phyloP scores from a whole-genome alignment of 1,284 basidiomycete genomes.

The Caloboletus firmus region DNA sequence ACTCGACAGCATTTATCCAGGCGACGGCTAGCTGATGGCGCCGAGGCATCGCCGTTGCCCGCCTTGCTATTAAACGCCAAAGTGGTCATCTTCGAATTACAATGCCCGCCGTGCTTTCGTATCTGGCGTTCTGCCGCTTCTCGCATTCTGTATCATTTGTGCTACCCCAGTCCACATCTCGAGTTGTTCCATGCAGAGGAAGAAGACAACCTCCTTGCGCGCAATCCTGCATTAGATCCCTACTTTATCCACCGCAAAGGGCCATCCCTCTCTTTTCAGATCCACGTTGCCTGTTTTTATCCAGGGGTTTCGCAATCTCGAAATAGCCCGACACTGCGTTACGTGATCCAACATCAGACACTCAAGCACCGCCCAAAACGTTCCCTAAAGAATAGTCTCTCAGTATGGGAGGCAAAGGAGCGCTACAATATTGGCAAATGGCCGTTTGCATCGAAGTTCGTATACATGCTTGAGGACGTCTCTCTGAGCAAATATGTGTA shows the following conservation, averaged over 20 bases:
- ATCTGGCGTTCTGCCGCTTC: constrained; percentile 5
- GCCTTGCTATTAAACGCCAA: not conserved
- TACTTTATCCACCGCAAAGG: not conserved
- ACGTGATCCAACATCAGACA: not conserved
- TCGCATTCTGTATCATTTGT: not conserved
- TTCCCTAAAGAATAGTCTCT: not conserved
- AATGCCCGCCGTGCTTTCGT: not conserved
- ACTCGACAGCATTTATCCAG: too few species aligned
- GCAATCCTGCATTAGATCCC: not conserved
- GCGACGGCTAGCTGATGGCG: not conserved
- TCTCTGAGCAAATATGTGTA: rapidly evolving
- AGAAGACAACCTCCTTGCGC: not conserved
- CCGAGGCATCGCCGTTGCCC: not conserved
- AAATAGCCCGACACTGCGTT: not conserved
- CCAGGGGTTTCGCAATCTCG: not conserved
- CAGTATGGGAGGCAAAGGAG: not conserved
- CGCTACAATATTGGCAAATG: rapidly evolving
- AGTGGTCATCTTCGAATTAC: constrained; percentile 5
- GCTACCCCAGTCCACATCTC: too few species aligned
- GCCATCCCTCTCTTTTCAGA: not conserved
- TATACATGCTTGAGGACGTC: too few species aligned
- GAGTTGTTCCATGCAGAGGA: not conserved
- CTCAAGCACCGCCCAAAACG: too few species aligned
- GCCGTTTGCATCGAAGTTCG: too few species aligned
- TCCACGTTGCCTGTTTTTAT: not conserved